Evolutionary conservation across 2,329 filamentous ascomycete species (phyloP), one percentile per base, ranked within the genome.

Genomic region (Hawksworthiomyces lignivorus): DNA sequence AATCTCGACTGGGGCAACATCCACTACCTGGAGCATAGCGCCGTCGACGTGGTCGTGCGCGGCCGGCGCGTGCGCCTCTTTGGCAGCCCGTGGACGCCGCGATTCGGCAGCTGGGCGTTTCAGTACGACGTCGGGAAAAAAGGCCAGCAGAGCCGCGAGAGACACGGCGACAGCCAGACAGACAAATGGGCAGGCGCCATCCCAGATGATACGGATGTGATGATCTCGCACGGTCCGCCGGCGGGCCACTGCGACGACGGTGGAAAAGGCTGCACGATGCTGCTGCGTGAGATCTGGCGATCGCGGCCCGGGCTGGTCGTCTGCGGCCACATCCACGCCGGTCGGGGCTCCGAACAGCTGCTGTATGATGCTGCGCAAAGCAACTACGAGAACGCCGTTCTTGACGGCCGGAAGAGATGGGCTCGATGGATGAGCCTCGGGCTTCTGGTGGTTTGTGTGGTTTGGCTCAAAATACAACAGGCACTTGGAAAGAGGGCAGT

Each of bases 1-100:
- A 12, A 26, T 4, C 40, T 55, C 0, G 46, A 52, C 6, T 55
- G 50, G 51, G 49, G 47, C 2, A 42, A 28, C 21, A 29, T 54
- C 14, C 46, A 39, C 5, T 54, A 54, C 11, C 46, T 56, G 7
- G 27, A 54, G 12, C 44, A 53, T 20, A 36, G 7, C 2, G 37
- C 12, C 2, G 8, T 48, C 1, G 49, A 40, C 0, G 42, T 56
- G 6, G 36, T 43, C 6, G 31, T 37, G 15, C 9, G 33, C 3
- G 18, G 17, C 14, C 9, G 30, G 32, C n/a, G 14, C 21, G 19
- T 54, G 11, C 39, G 38, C 2, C 34, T 55, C 7, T 53, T 50
- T 22, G 54, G 54, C 9, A 53, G 52, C 29, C 51, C 52, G 0
- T 54, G 48, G 47, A 57, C 51, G 10, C 49, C 50, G 14, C 47